Evolutionary conservation across 23 red algal genomes (phyloP), one percentile per base, ranked within the genome.

Genomic region (Chondrus crispus): DNA sequence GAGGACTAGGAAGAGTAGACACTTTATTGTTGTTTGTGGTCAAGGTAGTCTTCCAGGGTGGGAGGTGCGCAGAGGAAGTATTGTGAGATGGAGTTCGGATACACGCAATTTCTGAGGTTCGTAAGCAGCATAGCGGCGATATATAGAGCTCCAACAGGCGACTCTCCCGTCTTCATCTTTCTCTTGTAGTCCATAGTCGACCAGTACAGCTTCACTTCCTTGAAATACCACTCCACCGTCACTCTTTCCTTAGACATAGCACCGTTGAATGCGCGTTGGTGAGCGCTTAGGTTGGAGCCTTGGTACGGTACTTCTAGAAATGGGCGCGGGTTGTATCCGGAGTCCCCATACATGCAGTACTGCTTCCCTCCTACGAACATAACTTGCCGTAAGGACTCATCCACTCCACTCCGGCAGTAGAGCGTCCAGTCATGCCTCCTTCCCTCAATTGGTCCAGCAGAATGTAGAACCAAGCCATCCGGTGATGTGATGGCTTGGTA

Each of bases 141-240:
- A 28, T 58, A 83, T 47, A 58, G 26, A n/a, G 32, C 24, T 35
- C 24, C 1, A 39, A 83, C 2, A 9, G 52, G 78, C 6, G 16
- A 58, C 46, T 83, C 19, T 62, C 78, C 46, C 9, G 41, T 14
- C 6, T 44, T 2, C 52, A 88, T 70, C 62, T 88, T 88, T 44
- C 49, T 28, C 18, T 47, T 36, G 64, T 45, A 74, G 64, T 88
- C 62, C 19, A 88, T 19, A 2, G 84, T 45, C 26, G 63, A 46
- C 37, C 22, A 88, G 26, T 66, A 66, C 64, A 71, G 1, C 44
- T 71, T 71, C 19, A 88, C 0, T 35, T 88, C 84, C 62, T 88
- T 88, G 32, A 71, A 88, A 12, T 46, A 38, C 84, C 84, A 88
- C 68, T 88, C 43, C 35, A 74, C 68, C 20, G 84, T 68, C 10